Conservation (phyloP, 371 early-diverging fungal genomes). For the Apophysomyces variabilis region DNA sequence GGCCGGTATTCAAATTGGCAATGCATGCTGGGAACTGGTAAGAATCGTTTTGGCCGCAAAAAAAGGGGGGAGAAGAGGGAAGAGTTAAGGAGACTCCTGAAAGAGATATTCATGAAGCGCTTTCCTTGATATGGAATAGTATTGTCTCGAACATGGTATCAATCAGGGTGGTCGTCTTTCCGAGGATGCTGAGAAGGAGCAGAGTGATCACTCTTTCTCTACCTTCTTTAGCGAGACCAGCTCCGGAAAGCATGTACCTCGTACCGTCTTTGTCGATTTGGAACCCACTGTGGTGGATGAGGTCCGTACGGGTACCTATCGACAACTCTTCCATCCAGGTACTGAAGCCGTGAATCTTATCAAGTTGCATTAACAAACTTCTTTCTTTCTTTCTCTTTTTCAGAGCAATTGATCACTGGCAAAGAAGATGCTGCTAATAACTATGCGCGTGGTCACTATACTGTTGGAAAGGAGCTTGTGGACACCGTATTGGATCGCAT, state of each 20-base stretch:
- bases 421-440: conserved; percentile 99
- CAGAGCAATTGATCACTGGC: conserved; percentile 97
- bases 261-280: conserved; percentile 97
- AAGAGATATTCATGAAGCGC: background rate
- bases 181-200: conserved; percentile 54
- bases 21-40: conserved; percentile 97
- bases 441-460: conserved; percentile 99
- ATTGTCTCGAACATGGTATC: conserved; percentile 95
- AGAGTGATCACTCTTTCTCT: conserved; percentile 24
- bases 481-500: conserved; percentile 97
- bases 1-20: conserved; percentile 99
- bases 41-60: conserved; percentile 3
- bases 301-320: conserved; percentile 95
- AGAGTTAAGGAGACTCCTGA: conserved; percentile 29
- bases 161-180: conserved; percentile 85
- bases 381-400: conserved; percentile 91
- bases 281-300: conserved; percentile 98
- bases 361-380: conserved; percentile 92
- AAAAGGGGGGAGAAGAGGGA: too few relatives aligned
- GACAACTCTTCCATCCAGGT: conserved; percentile 98
- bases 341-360: conserved; percentile 51
- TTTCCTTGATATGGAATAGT: conserved; percentile 28
- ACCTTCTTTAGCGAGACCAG: conserved; percentile 97
- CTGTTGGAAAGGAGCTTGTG: conserved; percentile 98
- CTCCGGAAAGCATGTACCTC: conserved; percentile 97